These are phyloP conservation scores for Saccharomycopsis fodiens DNA, from an alignment of 805 yeast genomes.

Conservation along the genomic window DNA sequence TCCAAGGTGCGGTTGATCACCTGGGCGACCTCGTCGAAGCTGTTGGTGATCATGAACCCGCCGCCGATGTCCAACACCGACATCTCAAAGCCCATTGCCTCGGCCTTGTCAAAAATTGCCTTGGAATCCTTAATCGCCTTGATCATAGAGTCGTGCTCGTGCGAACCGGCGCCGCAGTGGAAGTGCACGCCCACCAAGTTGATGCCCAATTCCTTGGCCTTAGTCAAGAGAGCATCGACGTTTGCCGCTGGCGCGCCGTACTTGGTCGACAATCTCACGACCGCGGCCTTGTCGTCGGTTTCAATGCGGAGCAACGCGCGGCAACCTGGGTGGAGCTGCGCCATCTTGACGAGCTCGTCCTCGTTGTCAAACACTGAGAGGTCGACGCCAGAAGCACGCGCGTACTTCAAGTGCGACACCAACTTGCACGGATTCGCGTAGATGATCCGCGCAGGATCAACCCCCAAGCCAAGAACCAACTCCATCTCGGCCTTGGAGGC, in stretches of 20 bases:
- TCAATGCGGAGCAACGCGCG: conserved; percentile 70
- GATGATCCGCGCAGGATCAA: conserved; percentile 58
- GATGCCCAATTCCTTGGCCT: conserved; percentile 55
- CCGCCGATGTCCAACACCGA: conserved; percentile 82
- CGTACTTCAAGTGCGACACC: conserved; percentile 70
- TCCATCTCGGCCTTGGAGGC: conserved; percentile 85
- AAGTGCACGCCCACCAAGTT: conserved; percentile 81
- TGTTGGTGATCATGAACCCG: conserved; percentile 62
- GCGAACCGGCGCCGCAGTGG: conserved; percentile 94
- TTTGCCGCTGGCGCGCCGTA: conserved; percentile 69
- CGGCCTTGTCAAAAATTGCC: conserved; percentile 55
- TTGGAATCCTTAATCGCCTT: conserved; percentile 71
- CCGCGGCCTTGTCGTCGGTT: conserved; percentile 85
- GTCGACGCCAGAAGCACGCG: conserved; percentile 46
- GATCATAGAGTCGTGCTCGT: conserved; percentile 55
- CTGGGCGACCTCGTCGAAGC: conserved; percentile 50
- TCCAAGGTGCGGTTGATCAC: conserved; percentile 51
- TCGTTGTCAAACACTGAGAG: conserved; percentile 86
- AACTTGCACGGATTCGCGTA: conserved; percentile 95
- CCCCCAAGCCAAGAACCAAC: conserved; percentile 52
- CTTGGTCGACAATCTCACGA: conserved; percentile 79
- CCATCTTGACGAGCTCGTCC: conserved; percentile 74
- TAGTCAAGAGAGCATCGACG: conserved; percentile 47
- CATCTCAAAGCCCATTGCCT: conserved; percentile 39
- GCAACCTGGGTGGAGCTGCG: conserved; percentile 59